Conservation (phyloP, 2,329 filamentous ascomycete species). For the Diaporthe sp. region DNA sequence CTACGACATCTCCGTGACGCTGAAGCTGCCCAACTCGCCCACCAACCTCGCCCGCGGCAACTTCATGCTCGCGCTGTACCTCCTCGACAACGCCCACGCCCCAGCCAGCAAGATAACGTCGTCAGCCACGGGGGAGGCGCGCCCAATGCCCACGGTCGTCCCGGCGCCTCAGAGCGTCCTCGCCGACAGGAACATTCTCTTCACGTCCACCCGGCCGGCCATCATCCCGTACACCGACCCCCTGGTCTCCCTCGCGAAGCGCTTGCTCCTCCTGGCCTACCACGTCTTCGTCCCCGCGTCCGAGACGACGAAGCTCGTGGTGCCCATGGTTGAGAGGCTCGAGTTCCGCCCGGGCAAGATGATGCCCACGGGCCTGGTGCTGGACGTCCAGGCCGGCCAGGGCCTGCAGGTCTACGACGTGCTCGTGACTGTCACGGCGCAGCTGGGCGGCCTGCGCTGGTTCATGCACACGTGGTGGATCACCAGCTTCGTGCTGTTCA, state of each 20-base stretch:
- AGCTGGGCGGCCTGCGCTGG: conserved; percentile 83
- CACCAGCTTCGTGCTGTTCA: conserved; percentile 77
- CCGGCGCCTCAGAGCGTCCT: conserved; percentile 51
- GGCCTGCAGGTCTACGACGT: conserved; percentile 83
- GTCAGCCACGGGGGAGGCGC: conserved; percentile 21
- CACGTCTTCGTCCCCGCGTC: conserved; percentile 76
- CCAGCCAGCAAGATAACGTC: conserved; percentile 22
- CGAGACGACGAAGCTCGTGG: conserved; percentile 74
- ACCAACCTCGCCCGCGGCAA: conserved; percentile 85
- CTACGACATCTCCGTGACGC: conserved; percentile 85
- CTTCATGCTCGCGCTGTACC: conserved; percentile 90
- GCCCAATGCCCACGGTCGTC: conserved; percentile 43
- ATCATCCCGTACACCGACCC: conserved; percentile 85
- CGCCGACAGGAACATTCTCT: conserved; percentile 61
- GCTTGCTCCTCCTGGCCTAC: conserved; percentile 75
- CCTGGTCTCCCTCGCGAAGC: conserved; percentile 73
- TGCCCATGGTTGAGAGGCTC: conserved; percentile 82
- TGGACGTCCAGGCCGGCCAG: conserved; percentile 79
- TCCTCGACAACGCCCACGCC: conserved; percentile 64
- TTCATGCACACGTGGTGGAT: conserved; percentile 89
- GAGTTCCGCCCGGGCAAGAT: conserved; percentile 65
- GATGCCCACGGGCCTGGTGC: conserved; percentile 62
- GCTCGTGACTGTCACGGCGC: conserved; percentile 78
- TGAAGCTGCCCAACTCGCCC: conserved; percentile 84
- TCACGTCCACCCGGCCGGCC: conserved; percentile 79